Evolutionary conservation across 345 rosid species (phyloP), one percentile per base, ranked within the genome.

Genomic region (Moringa oleifera): DNA sequence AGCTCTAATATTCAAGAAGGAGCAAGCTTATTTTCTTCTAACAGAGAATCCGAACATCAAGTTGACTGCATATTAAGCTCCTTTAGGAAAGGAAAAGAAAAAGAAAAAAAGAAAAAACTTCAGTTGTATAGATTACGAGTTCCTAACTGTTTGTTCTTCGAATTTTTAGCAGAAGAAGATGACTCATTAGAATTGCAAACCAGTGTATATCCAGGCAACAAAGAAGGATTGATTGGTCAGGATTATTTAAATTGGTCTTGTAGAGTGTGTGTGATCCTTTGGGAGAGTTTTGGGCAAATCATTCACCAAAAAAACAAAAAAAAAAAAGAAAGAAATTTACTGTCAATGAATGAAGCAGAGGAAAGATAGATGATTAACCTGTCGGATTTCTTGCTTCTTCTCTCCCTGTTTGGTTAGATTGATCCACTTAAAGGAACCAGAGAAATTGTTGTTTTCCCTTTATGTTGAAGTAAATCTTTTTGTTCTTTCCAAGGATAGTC

Each of bases 141-240:
- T 74, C 77, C 77, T 57, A 68, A 75, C 77, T 70, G 72, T 62
- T 72, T 65, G 73, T 73, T 81, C 79, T 81, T 77, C 77, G 58
- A 69, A 65, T 53, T 81, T 83, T 86, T 79, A 75, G 79, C 65
- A 71, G 81, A 77, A 81, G 85, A 76, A 74, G 68, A 67, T 68
- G 57, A 58, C 61, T 53, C 60, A 65, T 61, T 70, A 68, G 73
- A 68, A 71, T 61, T 53, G 63, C 77, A 76, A 45, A 59, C 57
- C 59, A 36, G 11, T 80, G 74, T 78, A 68, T 54, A 76, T 66
- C 63, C 54, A 63, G 70, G 23, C 65, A 41, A 54, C 23, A 36
- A 62, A 59, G 62, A 56, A 66, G 55, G 59, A 67, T 61, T 63
- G 69, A 60, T 68, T 64, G 70, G 41, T 68, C 57, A 53, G 63